These are phyloP conservation scores for Penicillium sp. DNA, from an alignment of 2,329 filamentous ascomycete genomes.

Conservation along the genomic window DNA sequence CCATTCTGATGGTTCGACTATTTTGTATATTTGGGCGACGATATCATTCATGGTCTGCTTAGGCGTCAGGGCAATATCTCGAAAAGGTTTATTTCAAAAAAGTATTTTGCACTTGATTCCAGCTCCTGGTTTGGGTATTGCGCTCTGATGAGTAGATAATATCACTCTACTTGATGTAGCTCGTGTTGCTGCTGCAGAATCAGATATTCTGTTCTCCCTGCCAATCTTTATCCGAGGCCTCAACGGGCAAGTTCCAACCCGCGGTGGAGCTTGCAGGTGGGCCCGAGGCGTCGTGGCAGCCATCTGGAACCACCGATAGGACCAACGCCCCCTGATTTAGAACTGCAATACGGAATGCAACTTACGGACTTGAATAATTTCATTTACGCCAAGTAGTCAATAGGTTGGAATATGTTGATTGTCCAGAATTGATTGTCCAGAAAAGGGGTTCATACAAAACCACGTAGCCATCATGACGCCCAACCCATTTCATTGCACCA, in stretches of 20 bases:
- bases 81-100: conserved; percentile 31
- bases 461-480: conserved; percentile 33
- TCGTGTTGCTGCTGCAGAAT: not conserved
- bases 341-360: not conserved
- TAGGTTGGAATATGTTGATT: conserved; percentile 23
- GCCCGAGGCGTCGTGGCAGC: conserved; percentile 19
- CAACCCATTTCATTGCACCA: conserved; percentile 30
- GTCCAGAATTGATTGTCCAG: conserved; percentile 25
- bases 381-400: not conserved
- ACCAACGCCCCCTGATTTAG: not conserved
- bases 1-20: conserved; percentile 34
- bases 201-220: not conserved
- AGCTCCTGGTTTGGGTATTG: not conserved
- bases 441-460: conserved; percentile 27
- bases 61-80: conserved; percentile 42
- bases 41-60: conserved; percentile 40
- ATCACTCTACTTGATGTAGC: not conserved
- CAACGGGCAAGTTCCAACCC: conserved; percentile 8
- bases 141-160: not conserved
- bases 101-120: conserved; percentile 22
- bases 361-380: not conserved
- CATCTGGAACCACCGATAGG: conserved; percentile 17
- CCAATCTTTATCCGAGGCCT: not conserved
- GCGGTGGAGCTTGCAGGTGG: conserved; percentile 26
- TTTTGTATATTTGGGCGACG: conserved; percentile 44